These are phyloP conservation scores for Trametes versicolor DNA, from an alignment of 1,284 basidiomycete genomes.

Conservation along the genomic window DNA sequence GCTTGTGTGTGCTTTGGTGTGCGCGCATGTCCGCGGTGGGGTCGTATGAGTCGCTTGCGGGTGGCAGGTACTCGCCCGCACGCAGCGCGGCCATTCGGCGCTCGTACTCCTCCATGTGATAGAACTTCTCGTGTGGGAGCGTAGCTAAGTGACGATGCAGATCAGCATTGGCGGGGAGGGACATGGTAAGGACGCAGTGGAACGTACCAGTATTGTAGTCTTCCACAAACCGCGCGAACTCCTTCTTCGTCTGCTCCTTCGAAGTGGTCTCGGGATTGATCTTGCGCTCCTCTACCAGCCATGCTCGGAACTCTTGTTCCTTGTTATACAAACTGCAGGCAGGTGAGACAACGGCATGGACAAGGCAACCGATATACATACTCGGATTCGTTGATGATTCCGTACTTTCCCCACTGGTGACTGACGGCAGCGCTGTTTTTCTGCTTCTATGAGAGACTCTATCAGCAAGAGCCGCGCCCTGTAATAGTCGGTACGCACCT, in stretches of 20 bases:
- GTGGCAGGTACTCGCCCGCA: slow-evolving; percentile 79
- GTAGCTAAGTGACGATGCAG: slow-evolving; percentile 63
- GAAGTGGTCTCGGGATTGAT: slow-evolving; percentile 87
- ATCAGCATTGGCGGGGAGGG: neutral
- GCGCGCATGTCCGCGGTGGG: slow-evolving; percentile 83
- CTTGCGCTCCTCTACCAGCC: slow-evolving; percentile 90
- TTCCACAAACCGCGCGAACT: slow-evolving; percentile 82
- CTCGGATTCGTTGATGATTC: slow-evolving; percentile 86
- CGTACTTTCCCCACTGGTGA: slow-evolving; percentile 88
- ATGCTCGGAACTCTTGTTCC: slow-evolving; percentile 85
- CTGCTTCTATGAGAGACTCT: slow-evolving; percentile 57
- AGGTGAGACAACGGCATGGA: neutral
- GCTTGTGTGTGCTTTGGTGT: slow-evolving; percentile 73
- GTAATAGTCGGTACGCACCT: slow-evolving; percentile 48
- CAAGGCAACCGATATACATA: slow-evolving; percentile 51
- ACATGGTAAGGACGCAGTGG: slow-evolving; percentile 10
- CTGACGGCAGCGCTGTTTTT: slow-evolving; percentile 59
- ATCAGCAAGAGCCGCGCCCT: neutral
- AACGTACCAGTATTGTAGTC: slow-evolving; percentile 87
- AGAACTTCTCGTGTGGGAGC: slow-evolving; percentile 92
- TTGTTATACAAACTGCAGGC: slow-evolving; percentile 76
- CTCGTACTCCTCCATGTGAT: slow-evolving; percentile 85
- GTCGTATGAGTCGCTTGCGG: slow-evolving; percentile 77
- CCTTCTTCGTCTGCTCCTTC: slow-evolving; percentile 86
- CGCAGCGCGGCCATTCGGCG: slow-evolving; percentile 83